Base-by-base conservation (phyloP, 441 rosid genomes). In the Codiaeum variegatum region DNA sequence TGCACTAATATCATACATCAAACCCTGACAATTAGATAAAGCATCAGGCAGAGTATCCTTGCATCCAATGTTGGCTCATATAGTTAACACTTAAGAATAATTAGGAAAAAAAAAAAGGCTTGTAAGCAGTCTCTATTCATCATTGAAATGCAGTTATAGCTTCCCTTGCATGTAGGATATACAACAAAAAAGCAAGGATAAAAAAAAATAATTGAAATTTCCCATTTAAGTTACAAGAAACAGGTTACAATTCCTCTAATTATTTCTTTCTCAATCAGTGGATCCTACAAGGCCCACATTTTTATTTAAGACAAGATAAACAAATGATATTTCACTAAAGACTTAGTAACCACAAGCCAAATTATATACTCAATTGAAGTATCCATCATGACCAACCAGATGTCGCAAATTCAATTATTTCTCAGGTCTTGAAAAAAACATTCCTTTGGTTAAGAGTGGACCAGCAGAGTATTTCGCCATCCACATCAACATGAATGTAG, bases 231-330 rank as follows among this genome's bases (percentile, higher is more conserved):
- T 64, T 40, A 7, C 19, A 23, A 4, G 32, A 40, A 64, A 32
- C 44, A 19, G 60, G 60, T 31, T n/a, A 46, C 42, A 67, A 31
- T 32, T 67, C 26, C 28, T 67, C 59, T 51, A 29, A 67, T 65
- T 21, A 42, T 29, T 19, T n/a, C 34, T 29, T 66, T 47, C 40
- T 62, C 28, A 67, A 67, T 21, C 21, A 19, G 29, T 34, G 13
- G 31, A 51, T 52, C 31, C 31, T n/a, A 61, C 40, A 67, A 52
- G 59, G 61, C 7, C 13, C 18, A 31, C 34, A 23, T 21, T 23
- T 38, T 42, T 36, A 40, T 64, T n/a, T n/a, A 13, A 64, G 56
- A 46, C 12, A 32, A 18, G 15, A 51, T 18, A 9, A n/a, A 51
- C 18, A 26, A 29, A 66, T 38, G 42, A 16, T 9, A 28, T 15